phyloP scores from a whole-genome alignment of 2,329 filamentous ascomycete genomes.

The Botryotinia calthae region DNA sequence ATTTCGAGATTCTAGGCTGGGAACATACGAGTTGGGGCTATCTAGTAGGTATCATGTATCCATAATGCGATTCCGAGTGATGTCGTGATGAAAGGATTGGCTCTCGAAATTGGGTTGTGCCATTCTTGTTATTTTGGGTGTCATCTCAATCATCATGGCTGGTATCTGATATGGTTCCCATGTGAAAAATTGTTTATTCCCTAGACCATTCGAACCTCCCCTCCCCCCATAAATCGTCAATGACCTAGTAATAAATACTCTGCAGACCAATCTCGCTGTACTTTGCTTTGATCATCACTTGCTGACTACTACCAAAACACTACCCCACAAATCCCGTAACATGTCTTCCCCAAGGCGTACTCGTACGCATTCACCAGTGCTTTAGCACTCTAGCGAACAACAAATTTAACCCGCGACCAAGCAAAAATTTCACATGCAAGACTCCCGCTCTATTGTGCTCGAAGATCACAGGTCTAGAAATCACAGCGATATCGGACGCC shows the following conservation, averaged over 20 bases:
- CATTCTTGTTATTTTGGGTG: background rate
- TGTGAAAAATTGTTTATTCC: background rate
- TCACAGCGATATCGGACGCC: background rate
- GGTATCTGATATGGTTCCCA: background rate
- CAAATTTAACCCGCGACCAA: background rate
- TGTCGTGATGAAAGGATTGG: conserved; percentile 13
- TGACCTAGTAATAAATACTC: too few relatives aligned
- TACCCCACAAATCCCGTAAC: background rate
- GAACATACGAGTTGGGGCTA: background rate
- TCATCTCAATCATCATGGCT: background rate
- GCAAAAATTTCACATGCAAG: background rate
- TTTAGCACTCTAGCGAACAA: background rate
- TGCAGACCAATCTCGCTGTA: background rate
- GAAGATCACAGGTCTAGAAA: background rate
- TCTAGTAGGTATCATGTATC: background rate
- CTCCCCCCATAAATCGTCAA: too few relatives aligned
- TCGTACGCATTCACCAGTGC: background rate
- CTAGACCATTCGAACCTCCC: too few relatives aligned
- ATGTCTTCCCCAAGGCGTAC: background rate
- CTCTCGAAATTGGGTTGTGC: background rate
- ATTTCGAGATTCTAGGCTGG: background rate
- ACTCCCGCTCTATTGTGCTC: background rate
- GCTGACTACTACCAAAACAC: background rate
- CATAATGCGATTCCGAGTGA: background rate
- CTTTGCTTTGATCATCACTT: background rate